Evolutionary conservation across 805 yeast genomes (phyloP).

Genomic region (Metschnikowia borealis): DNA sequence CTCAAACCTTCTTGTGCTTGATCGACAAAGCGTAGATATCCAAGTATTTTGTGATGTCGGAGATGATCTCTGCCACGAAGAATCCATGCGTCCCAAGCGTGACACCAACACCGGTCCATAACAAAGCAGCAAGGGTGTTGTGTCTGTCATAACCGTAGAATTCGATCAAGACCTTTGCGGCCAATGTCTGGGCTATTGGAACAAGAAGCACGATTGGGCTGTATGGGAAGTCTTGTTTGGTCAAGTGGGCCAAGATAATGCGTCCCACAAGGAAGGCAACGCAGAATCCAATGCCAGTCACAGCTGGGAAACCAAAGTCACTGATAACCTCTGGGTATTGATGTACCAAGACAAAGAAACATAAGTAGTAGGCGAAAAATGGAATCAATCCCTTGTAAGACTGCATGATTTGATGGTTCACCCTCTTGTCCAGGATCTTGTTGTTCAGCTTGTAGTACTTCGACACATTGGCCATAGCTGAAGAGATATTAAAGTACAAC

Average conservation of each 20-base stretch:
- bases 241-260: slow-evolving; percentile 82
- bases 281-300: slow-evolving; percentile 67
- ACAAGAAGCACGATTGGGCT: slow-evolving; percentile 66
- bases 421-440: slow-evolving; percentile 19
- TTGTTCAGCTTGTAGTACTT: slow-evolving; percentile 36
- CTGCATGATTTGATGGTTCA: slow-evolving; percentile 36
- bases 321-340: slow-evolving; percentile 51
- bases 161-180: slow-evolving; percentile 31
- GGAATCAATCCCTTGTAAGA: slow-evolving; percentile 61
- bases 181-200: slow-evolving; percentile 49
- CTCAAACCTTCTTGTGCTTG: slow-evolving; percentile 61
- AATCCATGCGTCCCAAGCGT: slow-evolving; percentile 64
- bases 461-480: slow-evolving; percentile 62
- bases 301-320: slow-evolving; percentile 49
- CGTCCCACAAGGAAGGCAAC: slow-evolving; percentile 88
- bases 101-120: slow-evolving; percentile 65
- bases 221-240: slow-evolving; percentile 73
- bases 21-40: slow-evolving; percentile 84
- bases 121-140: slow-evolving; percentile 45
- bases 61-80: slow-evolving; percentile 73
- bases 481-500: slow-evolving; percentile 58
- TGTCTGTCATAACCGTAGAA: slow-evolving; percentile 38
- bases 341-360: slow-evolving; percentile 45
- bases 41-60: slow-evolving; percentile 72
- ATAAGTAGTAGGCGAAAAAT: slow-evolving; percentile 50